Percentiles rank a stretch among this genome's conserved stretches.
Evolutionary conservation across 139 green algal genomes (phyloP).

Genomic region (Spirogloea muscicola): DNA sequence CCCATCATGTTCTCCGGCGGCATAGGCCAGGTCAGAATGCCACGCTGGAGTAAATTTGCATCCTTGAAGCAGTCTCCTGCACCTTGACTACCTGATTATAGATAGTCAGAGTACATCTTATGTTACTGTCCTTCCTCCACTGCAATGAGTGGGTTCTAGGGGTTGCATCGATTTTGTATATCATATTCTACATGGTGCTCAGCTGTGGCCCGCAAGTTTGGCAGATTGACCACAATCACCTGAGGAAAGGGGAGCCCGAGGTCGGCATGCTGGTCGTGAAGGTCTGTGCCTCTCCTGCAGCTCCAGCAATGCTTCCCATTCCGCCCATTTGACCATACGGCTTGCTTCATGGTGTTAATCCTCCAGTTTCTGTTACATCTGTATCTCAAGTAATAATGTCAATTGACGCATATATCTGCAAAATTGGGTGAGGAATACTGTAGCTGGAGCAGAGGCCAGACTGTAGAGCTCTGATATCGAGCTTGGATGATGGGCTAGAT

Average conservation of each 20-base stretch:
- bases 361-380: too few species aligned
- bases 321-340: too few species aligned
- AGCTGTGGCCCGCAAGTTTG: too few species aligned
- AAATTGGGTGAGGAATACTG: not conserved
- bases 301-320: too few species aligned
- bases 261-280: conserved; percentile 97
- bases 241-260: conserved; percentile 69
- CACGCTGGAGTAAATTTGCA: too few species aligned
- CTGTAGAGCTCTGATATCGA: not conserved
- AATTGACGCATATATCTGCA: not conserved
- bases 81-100: conserved; percentile 1
- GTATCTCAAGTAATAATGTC: too few species aligned
- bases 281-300: too few species aligned
- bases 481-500: conserved; percentile 56
- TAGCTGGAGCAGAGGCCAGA: too few species aligned
- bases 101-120: not conserved
- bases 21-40: conserved; percentile 72
- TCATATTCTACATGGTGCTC: too few species aligned
- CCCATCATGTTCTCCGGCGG: conserved; percentile 98
- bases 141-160: not conserved
- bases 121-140: not conserved
- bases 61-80: too few species aligned
- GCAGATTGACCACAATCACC: conserved; percentile 60
- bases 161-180: too few species aligned
- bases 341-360: too few species aligned